Conservation (phyloP, 345 rosid species). For the Melaleuca quinquenervia region DNA sequence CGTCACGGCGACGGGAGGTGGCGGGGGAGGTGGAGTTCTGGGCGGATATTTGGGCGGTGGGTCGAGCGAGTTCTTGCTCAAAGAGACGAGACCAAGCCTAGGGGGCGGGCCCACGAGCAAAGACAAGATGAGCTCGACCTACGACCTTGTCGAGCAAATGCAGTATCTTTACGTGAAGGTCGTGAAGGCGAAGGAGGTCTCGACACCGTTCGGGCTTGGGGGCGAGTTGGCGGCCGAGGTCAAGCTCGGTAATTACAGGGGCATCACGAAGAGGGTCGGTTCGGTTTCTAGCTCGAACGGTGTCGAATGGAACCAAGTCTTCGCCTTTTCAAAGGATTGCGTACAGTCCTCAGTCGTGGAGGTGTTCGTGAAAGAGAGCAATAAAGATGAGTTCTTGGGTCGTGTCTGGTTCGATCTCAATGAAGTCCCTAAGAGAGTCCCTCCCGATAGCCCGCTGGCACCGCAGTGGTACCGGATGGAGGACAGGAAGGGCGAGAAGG, state of each 20-base stretch:
- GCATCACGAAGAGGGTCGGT: slow-evolving; percentile 41
- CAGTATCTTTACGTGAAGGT: slow-evolving; percentile 61
- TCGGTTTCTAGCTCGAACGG: not conserved
- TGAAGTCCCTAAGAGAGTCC: slow-evolving; percentile 56
- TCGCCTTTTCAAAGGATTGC: slow-evolving; percentile 67
- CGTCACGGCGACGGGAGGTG: not conserved
- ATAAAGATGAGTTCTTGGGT: slow-evolving; percentile 48
- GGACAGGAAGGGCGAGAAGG: slow-evolving; percentile 32
- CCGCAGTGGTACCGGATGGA: slow-evolving; percentile 74
- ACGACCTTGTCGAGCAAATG: slow-evolving; percentile 80
- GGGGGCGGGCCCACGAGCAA: slow-evolving; percentile 45
- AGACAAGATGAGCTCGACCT: slow-evolving; percentile 58
- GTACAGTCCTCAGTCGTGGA: slow-evolving; percentile 69
- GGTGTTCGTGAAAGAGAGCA: slow-evolving; percentile 46
- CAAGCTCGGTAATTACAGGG: slow-evolving; percentile 59
- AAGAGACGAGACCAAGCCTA: slow-evolving; percentile 63
- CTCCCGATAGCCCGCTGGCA: slow-evolving; percentile 69
- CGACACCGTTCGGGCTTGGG: slow-evolving; percentile 15
- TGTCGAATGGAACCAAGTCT: slow-evolving; percentile 58
- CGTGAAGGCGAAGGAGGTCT: slow-evolving; percentile 37
- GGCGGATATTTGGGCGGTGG: slow-evolving; percentile 13
- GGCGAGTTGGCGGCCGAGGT: slow-evolving; percentile 52
- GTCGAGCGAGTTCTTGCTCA: slow-evolving; percentile 44
- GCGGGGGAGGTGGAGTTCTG: slow-evolving; percentile 4
- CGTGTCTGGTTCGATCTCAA: slow-evolving; percentile 57